phyloP scores from a whole-genome alignment of 352 stramenopile genomes.

The Globisporangium ultimum region DNA sequence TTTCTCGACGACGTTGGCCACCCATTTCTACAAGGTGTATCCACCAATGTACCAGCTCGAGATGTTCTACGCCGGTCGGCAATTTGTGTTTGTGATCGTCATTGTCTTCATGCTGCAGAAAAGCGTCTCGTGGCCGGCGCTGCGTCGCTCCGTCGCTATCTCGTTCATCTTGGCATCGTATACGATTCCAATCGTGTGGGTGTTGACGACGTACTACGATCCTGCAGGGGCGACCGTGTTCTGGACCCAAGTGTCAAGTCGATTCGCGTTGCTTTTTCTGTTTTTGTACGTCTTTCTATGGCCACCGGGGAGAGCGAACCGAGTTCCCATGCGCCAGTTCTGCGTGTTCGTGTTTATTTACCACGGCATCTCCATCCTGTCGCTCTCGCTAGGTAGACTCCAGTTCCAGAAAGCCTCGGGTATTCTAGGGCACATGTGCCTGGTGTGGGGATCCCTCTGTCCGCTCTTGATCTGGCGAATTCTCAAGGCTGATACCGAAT shows the following conservation, averaged over 20 bases:
- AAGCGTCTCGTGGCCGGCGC: slow-evolving; percentile 30
- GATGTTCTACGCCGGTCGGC: slow-evolving; percentile 23
- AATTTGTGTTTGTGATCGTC: slow-evolving; percentile 39
- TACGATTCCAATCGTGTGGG: slow-evolving; percentile 23
- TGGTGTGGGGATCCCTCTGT: slow-evolving; percentile 24
- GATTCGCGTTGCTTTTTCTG: slow-evolving; percentile 3
- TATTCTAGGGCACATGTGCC: slow-evolving; percentile 18
- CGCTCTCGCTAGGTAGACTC: slow-evolving; percentile 15
- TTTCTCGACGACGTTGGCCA: slow-evolving; percentile 13
- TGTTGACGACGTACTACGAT: slow-evolving; percentile 3
- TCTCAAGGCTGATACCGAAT: slow-evolving; percentile 47
- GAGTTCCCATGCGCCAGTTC: slow-evolving; percentile 21
- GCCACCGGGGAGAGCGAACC: slow-evolving; percentile 29
- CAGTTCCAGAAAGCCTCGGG: background rate
- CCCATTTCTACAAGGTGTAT: slow-evolving; percentile 6
- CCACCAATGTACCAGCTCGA: slow-evolving; percentile 14
- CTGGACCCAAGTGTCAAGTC: slow-evolving; percentile 2
- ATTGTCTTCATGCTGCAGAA: slow-evolving; percentile 44
- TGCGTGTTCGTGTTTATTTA: slow-evolving; percentile 24
- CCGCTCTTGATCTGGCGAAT: slow-evolving; percentile 48
- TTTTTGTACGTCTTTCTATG: slow-evolving; percentile 27
- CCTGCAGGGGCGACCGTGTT: slow-evolving; percentile 2
- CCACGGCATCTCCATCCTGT: slow-evolving; percentile 16
- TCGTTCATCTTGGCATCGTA: slow-evolving; percentile 28
- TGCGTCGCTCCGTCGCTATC: slow-evolving; percentile 27